These are phyloP conservation scores for Boletus tylopilopsis DNA, from an alignment of 768 basidiomycete genomes.

Conservation along the genomic window DNA sequence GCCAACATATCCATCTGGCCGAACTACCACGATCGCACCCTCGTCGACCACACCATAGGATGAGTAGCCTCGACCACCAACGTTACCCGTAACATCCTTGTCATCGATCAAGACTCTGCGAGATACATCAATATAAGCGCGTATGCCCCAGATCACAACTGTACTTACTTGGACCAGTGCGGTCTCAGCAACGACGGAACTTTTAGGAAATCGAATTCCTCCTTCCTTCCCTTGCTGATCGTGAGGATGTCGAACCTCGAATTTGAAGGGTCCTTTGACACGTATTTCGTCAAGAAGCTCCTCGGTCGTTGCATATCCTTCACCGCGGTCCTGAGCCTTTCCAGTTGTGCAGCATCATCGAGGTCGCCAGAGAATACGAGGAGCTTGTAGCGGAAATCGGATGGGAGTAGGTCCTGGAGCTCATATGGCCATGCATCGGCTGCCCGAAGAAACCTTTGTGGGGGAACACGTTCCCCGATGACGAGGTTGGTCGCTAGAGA, in stretches of 20 bases:
- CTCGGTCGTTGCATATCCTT: slow-evolving; percentile 23
- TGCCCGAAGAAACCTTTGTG: slow-evolving; percentile 43
- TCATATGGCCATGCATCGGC: slow-evolving; percentile 46
- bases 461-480: slow-evolving; percentile 50
- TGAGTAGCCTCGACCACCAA: slow-evolving; percentile 53
- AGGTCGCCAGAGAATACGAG: slow-evolving; percentile 43
- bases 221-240: slow-evolving; percentile 30
- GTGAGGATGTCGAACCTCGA: slow-evolving; percentile 31
- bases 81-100: slow-evolving; percentile 36
- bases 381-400: slow-evolving; percentile 48
- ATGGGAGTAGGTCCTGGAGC: slow-evolving; percentile 46
- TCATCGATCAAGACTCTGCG: slow-evolving; percentile 61
- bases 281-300: slow-evolving; percentile 27
- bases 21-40: slow-evolving; percentile 29
- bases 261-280: slow-evolving; percentile 19
- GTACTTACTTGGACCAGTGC: slow-evolving; percentile 42
- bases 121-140: not conserved
- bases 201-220: slow-evolving; percentile 28
- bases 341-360: slow-evolving; percentile 14
- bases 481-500: slow-evolving; percentile 36
- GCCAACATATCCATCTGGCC: slow-evolving; percentile 54
- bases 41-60: slow-evolving; percentile 43
- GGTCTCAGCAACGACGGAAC: slow-evolving; percentile 32
- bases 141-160: not conserved
- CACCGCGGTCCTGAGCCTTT: slow-evolving; percentile 26